A percentile compares a stretch with the other conserved stretches of the same genome.
These are phyloP conservation scores for Hypsizygus marmoreus DNA, from an alignment of 768 basidiomycete genomes.

Conservation along the genomic window DNA sequence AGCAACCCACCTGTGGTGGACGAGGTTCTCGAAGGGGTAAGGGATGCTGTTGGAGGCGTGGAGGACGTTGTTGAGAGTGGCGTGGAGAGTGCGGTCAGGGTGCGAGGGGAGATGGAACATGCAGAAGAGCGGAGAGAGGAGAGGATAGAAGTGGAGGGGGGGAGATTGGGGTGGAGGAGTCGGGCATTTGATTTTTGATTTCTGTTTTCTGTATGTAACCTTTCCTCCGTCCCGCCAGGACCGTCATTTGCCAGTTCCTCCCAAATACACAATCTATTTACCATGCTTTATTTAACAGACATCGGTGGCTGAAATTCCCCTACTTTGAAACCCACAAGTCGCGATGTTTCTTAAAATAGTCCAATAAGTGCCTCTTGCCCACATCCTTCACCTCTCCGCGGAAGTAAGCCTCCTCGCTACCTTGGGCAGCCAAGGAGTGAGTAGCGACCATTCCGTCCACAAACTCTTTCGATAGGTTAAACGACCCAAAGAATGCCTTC, in stretches of 20 bases:
- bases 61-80: slow-evolving; percentile 15
- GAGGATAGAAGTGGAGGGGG: slow-evolving; percentile 22
- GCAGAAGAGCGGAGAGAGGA: slow-evolving; percentile 27
- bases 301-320: no score
- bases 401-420: slow-evolving; percentile 24
- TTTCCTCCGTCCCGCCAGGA: no score
- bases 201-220: no score
- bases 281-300: no score
- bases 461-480: slow-evolving; percentile 19
- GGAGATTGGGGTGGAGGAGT: slow-evolving; percentile 32
- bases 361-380: no score
- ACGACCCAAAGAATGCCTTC: slow-evolving; percentile 11
- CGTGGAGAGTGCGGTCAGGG: slow-evolving; percentile 1
- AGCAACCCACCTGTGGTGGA: slow-evolving; percentile 20
- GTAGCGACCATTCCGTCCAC: slow-evolving; percentile 15
- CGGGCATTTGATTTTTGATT: slow-evolving; percentile 32
- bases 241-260: slow-evolving; percentile 38
- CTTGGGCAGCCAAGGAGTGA: slow-evolving; percentile 21
- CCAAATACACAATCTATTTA: slow-evolving; percentile 35
- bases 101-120: slow-evolving; percentile 20
- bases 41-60: slow-evolving; percentile 8
- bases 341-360: no score
- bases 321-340: no score
- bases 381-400: slow-evolving; percentile 18
- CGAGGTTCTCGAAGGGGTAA: slow-evolving; percentile 18